Evolutionary conservation across 164 flowering plant species (phyloP).

Genomic region (Cinnamomum micranthum): DNA sequence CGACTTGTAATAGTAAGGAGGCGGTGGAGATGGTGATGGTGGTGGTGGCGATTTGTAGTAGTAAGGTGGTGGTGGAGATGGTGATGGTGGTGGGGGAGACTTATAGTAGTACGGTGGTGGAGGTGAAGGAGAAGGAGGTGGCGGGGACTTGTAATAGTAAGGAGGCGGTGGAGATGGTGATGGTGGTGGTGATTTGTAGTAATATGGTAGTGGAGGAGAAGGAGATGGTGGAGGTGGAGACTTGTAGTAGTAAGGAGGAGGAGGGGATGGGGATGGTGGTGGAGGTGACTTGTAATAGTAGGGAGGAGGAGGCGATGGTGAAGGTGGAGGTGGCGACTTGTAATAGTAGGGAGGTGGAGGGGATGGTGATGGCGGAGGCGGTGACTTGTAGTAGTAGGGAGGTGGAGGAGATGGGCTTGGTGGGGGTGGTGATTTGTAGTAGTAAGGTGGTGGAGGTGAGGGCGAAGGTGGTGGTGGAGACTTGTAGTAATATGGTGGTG

Average conservation of each 20-base stretch:
- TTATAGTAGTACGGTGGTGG: constrained; percentile 38
- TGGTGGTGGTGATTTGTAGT: constrained; percentile 21
- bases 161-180: constrained; percentile 19
- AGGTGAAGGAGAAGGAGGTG: constrained; percentile 24
- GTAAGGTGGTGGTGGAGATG: constrained; percentile 41
- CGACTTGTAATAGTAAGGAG: constrained; percentile 19
- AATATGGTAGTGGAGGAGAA: constrained; percentile 28
- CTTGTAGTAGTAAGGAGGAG: constrained; percentile 34
- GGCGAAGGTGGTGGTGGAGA: constrained; percentile 22
- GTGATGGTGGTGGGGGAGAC: constrained; percentile 42
- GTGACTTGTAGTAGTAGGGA: constrained; percentile 20
- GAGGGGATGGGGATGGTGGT: constrained; percentile 24
- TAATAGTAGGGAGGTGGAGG: constrained; percentile 16
- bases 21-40: constrained; percentile 20
- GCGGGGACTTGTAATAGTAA: constrained; percentile 26
- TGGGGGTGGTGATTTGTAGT: constrained; percentile 27
- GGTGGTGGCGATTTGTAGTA: constrained; percentile 37
- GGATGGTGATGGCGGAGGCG: constrained; percentile 31
- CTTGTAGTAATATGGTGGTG: constrained; percentile 7
- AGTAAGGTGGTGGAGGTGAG: constrained; percentile 34
- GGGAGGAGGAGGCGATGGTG: constrained; percentile 18
- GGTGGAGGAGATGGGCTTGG: constrained; percentile 17
- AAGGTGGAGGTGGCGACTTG: constrained; percentile 23
- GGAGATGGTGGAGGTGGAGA: constrained; percentile 24
- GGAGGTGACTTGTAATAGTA: constrained; percentile 24